Percentiles rank a stretch among this genome's conserved stretches.
Conservation (phyloP, 257 asterid species). For the Solanum ahanhuiri region DNA sequence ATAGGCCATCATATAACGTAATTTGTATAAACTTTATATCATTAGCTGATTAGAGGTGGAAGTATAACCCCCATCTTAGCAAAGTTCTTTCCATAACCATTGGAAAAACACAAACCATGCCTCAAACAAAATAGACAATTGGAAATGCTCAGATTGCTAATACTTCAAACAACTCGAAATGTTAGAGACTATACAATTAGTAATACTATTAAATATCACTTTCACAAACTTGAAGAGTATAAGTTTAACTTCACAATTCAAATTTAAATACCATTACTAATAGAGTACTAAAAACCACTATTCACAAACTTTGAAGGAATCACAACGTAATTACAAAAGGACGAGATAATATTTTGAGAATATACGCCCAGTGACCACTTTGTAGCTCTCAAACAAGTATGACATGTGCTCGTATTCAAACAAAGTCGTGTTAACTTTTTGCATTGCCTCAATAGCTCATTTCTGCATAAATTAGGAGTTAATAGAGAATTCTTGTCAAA, state of each 20-base stretch:
- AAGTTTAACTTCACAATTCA: background rate
- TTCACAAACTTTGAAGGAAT: background rate
- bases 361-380: no score
- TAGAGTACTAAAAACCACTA: background rate
- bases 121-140: no score
- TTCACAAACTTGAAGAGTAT: background rate
- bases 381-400: no score
- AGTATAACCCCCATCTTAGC: background rate
- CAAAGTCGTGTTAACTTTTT: no score
- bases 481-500: no score
- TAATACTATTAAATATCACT: background rate
- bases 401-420: no score
- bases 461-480: no score
- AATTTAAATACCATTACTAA: background rate
- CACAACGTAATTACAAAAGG: no score
- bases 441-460: no score
- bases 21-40: background rate
- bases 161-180: background rate
- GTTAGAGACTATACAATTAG: background rate
- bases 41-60: background rate
- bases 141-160: background rate
- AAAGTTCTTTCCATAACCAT: background rate
- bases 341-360: no score
- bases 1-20: no score
- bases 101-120: background rate